Percentiles rank a stretch among this genome's conserved stretches.
These are phyloP conservation scores for Trypanosoma vivax DNA, from an alignment of 208 protist genomes.

Conservation along the genomic window DNA sequence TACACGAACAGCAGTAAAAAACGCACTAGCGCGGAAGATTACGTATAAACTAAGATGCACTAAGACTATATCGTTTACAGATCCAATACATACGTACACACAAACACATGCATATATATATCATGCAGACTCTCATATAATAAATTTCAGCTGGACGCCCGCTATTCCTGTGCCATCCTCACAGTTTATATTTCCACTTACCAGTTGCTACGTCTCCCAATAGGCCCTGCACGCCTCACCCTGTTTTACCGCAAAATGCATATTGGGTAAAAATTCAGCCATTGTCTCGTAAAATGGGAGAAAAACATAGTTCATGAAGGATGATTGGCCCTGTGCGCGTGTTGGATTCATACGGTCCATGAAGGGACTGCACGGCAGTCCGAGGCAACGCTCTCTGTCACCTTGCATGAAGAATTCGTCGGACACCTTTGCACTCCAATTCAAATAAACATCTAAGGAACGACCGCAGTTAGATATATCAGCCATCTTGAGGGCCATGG, in stretches of 20 bases:
- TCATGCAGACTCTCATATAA: too few relatives aligned
- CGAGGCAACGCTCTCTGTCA: conserved; percentile 82
- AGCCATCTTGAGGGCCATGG: conserved; percentile 92
- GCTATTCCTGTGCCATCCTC: background rate
- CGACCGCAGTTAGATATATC: conserved; percentile 93
- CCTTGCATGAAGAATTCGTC: conserved; percentile 94
- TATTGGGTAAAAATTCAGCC: conserved; percentile 71
- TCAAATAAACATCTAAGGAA: conserved; percentile 77
- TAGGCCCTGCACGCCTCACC: conserved; percentile 79
- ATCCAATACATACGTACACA: too few relatives aligned
- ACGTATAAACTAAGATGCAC: too few relatives aligned
- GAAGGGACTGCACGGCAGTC: conserved; percentile 89
- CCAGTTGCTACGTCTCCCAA: conserved; percentile 36
- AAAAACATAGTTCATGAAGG: conserved; percentile 92
- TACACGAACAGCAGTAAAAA: too few relatives aligned
- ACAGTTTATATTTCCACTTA: background rate
- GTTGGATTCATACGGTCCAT: conserved; percentile 81
- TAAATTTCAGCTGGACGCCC: too few relatives aligned
- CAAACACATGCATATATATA: too few relatives aligned
- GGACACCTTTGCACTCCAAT: conserved; percentile 85
- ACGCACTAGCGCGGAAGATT: too few relatives aligned
- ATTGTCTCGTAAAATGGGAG: conserved; percentile 86
- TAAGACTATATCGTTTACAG: too few relatives aligned
- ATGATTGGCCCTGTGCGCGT: conserved; percentile 84
- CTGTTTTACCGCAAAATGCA: conserved; percentile 73